Base-by-base conservation (phyloP, 2,329 filamentous ascomycete genomes). In the Pseudocercospora cruenta region DNA sequence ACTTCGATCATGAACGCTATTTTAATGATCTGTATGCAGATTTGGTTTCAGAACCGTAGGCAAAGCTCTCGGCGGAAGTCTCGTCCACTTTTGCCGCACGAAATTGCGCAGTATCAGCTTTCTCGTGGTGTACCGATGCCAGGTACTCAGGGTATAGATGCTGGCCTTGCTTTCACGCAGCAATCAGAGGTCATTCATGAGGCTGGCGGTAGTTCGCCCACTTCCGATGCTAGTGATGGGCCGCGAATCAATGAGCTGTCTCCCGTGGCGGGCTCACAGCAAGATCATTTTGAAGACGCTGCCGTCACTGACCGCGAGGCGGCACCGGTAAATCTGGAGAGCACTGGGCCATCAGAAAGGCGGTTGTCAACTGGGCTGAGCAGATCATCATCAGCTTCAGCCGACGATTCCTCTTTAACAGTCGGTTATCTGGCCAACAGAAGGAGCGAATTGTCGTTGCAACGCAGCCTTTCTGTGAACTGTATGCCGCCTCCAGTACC, bases 1-100 rank as follows among this genome's bases (percentile, higher is more conserved):
- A 19, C 12, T 19, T 36, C n/a, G 19, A n/a, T 33, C 16, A 24
- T 26, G 8, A 16, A 54, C 45, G 12, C 21, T 22, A 28, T 31
- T 28, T 60, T 28, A 31, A 28, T 5, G 26, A 31, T 22, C n/a
- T 62, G 43, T 53, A 68, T 51, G 39, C 72, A 97, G 94, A 97
- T 97, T 73, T 98, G 94, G 94, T 97, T 97, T 81, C 94, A 97
- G 76, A 97, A 97, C 76, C 88, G 93, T 75, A 87, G 94, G 71
- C 94, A 98, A 79, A 97, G 96, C 79, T 92, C 96, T 78, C 88
- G 94, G 73, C 88, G 94, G 71, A 96, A 94, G 82, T 93, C 92
- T 63, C 90, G 92, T 72, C 93, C 94, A 55, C 85, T 96, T 43
- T 87, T 92, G 28, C 87, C 90, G 9, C 89, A 93, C 78, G 92